Conservation (phyloP, 768 basidiomycete genomes). For the Galerina sulciceps region DNA sequence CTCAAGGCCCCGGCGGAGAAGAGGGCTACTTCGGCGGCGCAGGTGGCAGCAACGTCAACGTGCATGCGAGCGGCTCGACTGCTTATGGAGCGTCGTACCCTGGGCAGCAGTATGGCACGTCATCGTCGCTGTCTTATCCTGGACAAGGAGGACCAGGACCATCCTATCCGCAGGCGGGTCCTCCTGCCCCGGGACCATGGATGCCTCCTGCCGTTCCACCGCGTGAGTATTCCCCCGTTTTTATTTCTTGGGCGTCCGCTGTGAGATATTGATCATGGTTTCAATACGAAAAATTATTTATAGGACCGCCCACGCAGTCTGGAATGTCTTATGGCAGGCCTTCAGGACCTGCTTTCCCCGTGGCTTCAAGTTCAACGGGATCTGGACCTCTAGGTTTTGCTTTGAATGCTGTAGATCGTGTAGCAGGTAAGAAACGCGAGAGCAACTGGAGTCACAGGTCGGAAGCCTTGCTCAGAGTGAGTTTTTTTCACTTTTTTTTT, state of each 20-base stretch:
- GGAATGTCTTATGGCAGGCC: slow-evolving; percentile 14
- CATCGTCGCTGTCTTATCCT: slow-evolving; percentile 4
- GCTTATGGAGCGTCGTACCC: slow-evolving; percentile 2
- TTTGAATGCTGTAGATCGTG: slow-evolving; percentile 54
- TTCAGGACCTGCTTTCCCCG: slow-evolving; percentile 1
- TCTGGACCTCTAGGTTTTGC: slow-evolving; percentile 43
- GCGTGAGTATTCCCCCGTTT: slow-evolving; percentile 19
- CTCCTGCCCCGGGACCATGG: slow-evolving; percentile 11
- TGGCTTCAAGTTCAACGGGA: slow-evolving; percentile 2
- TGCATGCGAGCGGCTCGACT: slow-evolving; percentile 10
- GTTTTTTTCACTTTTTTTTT: slow-evolving; percentile 23
- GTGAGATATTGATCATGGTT: not conserved
- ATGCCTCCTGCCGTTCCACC: slow-evolving; percentile 17
- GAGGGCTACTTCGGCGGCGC: slow-evolving; percentile 12
- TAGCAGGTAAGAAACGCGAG: slow-evolving; percentile 55
- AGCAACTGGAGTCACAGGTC: slow-evolving; percentile 52
- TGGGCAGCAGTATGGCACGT: slow-evolving; percentile 6
- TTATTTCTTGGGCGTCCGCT: not conserved
- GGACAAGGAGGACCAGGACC: slow-evolving; percentile 5
- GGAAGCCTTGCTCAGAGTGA: slow-evolving; percentile 54
- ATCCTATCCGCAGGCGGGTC: slow-evolving; percentile 16
- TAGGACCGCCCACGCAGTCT: slow-evolving; percentile 11
- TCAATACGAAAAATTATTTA: not conserved
- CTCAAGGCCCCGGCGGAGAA: slow-evolving; percentile 27
- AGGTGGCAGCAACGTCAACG: slow-evolving; percentile 4